A percentile compares a stretch with the other conserved stretches of the same genome.
phyloP scores from a whole-genome alignment of 805 yeast species.

The Saccharomycopsis schoenii region DNA sequence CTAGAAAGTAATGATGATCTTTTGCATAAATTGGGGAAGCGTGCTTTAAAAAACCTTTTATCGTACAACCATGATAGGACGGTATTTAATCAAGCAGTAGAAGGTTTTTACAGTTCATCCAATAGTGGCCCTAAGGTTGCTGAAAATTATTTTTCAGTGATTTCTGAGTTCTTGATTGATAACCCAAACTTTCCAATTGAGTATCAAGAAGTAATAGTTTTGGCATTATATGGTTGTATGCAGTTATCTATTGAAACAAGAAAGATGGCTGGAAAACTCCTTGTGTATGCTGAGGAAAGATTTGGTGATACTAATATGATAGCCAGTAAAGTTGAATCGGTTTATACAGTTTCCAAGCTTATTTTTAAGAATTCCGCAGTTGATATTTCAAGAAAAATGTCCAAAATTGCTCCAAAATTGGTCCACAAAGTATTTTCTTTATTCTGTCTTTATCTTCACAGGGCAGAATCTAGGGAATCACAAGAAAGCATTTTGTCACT shows the following conservation, averaged over 20 bases:
- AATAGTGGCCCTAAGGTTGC: slow-evolving; percentile 41
- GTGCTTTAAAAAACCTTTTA: slow-evolving; percentile 63
- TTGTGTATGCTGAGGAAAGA: slow-evolving; percentile 55
- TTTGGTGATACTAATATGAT: slow-evolving; percentile 35
- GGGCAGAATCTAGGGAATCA: slow-evolving; percentile 43
- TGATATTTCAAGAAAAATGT: slow-evolving; percentile 66
- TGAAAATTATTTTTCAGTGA: slow-evolving; percentile 59
- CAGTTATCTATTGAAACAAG: slow-evolving; percentile 62
- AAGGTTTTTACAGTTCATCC: slow-evolving; percentile 34
- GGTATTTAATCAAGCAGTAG: slow-evolving; percentile 48
- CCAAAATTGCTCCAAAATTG: slow-evolving; percentile 48
- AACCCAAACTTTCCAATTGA: slow-evolving; percentile 39
- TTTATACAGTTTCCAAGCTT: slow-evolving; percentile 66
- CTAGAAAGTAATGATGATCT: slow-evolving; percentile 37
- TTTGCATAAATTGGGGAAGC: slow-evolving; percentile 52
- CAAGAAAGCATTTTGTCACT: slow-evolving; percentile 75
- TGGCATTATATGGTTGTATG: slow-evolving; percentile 73
- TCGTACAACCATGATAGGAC: slow-evolving; percentile 44
- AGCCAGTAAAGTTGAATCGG: slow-evolving; percentile 54
- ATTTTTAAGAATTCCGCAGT: slow-evolving; percentile 82
- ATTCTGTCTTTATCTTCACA: slow-evolving; percentile 57
- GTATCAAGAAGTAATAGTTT: slow-evolving; percentile 59
- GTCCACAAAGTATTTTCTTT: slow-evolving; percentile 58
- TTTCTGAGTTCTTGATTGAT: slow-evolving; percentile 54
- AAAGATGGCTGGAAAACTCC: slow-evolving; percentile 58